phyloP scores from a whole-genome alignment of 179 eudicot species.

The Patellifolia procumbens region DNA sequence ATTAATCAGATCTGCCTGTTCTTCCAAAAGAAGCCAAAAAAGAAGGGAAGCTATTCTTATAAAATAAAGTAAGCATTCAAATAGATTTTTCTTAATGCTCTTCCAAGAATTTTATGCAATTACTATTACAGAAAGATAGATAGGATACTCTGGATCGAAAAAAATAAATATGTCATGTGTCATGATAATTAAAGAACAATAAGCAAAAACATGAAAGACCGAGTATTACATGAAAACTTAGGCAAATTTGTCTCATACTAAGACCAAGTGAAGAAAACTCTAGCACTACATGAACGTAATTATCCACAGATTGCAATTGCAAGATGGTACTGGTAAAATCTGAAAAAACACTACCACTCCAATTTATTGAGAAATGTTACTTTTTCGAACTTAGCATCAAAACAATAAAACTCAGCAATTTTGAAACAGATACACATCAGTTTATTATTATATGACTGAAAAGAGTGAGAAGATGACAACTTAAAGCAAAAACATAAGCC shows the following conservation, averaged over 20 bases:
- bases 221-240: neutral
- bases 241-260: neutral
- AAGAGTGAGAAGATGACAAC: neutral
- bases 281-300: neutral
- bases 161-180: neutral
- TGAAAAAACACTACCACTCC: neutral
- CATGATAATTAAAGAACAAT: neutral
- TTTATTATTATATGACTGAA: neutral
- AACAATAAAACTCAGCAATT: neutral
- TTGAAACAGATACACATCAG: neutral
- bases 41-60: neutral
- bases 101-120: too few relatives aligned
- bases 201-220: too few relatives aligned
- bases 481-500: neutral
- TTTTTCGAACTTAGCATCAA: neutral
- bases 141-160: slow-evolving; percentile 2
- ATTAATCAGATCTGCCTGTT: too few relatives aligned
- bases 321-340: neutral
- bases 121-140: neutral
- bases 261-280: neutral
- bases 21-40: neutral
- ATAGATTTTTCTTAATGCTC: too few relatives aligned
- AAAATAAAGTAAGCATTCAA: neutral
- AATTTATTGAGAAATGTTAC: neutral
- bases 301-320: neutral